A percentile compares a stretch with the other conserved stretches of the same genome.
Conservation (phyloP, 1,284 basidiomycete species). For the Ceratobasidium sp. region DNA sequence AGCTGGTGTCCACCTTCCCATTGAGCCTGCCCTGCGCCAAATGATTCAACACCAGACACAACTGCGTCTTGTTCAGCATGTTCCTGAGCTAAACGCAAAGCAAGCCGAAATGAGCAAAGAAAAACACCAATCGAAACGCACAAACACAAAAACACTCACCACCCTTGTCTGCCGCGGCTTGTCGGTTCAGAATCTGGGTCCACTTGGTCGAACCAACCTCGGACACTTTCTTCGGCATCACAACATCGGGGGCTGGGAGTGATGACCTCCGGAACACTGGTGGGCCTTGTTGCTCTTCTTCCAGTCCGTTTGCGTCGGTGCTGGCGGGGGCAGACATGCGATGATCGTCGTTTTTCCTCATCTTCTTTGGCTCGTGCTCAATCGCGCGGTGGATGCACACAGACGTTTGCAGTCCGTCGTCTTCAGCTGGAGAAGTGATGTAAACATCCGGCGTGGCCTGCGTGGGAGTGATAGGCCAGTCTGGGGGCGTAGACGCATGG, state of each 20-base stretch:
- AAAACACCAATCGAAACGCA: neutral
- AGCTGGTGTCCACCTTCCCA: slow-evolving; percentile 12
- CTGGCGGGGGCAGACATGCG: neutral
- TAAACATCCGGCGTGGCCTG: slow-evolving; percentile 31
- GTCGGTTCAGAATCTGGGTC: neutral
- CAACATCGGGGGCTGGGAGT: slow-evolving; percentile 1
- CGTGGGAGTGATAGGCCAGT: slow-evolving; percentile 17
- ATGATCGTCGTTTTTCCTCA: slow-evolving; percentile 2
- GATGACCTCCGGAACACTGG: slow-evolving; percentile 27
- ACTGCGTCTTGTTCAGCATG: neutral
- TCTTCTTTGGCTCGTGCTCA: slow-evolving; percentile 28
- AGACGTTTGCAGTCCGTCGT: slow-evolving; percentile 26
- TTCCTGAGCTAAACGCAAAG: slow-evolving; percentile 3
- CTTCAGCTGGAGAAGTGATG: slow-evolving; percentile 23
- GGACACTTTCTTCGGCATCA: slow-evolving; percentile 28
- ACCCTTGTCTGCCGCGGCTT: neutral
- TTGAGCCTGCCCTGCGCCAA: neutral
- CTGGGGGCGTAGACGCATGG: slow-evolving; percentile 24
- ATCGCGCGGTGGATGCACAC: slow-evolving; percentile 30
- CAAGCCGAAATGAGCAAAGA: slow-evolving; percentile 18
- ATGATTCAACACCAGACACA: neutral
- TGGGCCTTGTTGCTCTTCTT: neutral
- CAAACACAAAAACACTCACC: neutral
- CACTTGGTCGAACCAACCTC: neutral
- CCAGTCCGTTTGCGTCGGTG: neutral